Evolutionary conservation across 208 protist species (phyloP).

Genomic region (Leishmania mexicana): DNA sequence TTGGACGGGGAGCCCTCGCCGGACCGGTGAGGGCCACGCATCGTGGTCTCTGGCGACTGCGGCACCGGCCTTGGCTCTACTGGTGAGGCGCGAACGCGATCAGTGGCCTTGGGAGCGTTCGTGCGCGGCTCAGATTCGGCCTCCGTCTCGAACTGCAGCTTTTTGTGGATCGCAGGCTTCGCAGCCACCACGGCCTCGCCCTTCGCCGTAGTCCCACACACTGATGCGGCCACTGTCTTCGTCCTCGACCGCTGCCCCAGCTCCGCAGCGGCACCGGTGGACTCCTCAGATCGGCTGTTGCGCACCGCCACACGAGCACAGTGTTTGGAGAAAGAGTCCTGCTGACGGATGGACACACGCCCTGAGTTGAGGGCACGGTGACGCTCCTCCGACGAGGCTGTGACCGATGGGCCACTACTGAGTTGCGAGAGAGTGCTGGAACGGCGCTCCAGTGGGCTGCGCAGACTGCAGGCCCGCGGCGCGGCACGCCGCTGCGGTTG

Average conservation of each 20-base stretch:
- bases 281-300: background rate
- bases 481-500: constrained; percentile 8
- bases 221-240: background rate
- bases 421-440: constrained; percentile 17
- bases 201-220: constrained; percentile 5
- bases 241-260: constrained; percentile 1
- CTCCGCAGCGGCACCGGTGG: background rate
- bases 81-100: background rate
- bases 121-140: constrained; percentile 13
- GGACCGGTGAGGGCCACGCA: constrained; percentile 7
- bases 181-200: background rate
- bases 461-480: constrained; percentile 3
- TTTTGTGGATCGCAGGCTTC: constrained; percentile 6
- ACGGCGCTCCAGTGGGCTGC: constrained; percentile 1
- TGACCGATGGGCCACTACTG: constrained; percentile 9
- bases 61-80: background rate
- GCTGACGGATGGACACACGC: constrained; percentile 31
- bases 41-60: constrained; percentile 18
- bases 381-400: constrained; percentile 15
- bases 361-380: background rate
- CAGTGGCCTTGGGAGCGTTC: constrained; percentile 5
- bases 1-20: constrained; percentile 32
- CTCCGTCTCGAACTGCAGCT: constrained; percentile 6
- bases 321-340: constrained; percentile 44
- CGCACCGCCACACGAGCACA: constrained; percentile 34